These are phyloP conservation scores for Jatropha curcas DNA, from an alignment of 345 rosid genomes.

Conservation along the genomic window DNA sequence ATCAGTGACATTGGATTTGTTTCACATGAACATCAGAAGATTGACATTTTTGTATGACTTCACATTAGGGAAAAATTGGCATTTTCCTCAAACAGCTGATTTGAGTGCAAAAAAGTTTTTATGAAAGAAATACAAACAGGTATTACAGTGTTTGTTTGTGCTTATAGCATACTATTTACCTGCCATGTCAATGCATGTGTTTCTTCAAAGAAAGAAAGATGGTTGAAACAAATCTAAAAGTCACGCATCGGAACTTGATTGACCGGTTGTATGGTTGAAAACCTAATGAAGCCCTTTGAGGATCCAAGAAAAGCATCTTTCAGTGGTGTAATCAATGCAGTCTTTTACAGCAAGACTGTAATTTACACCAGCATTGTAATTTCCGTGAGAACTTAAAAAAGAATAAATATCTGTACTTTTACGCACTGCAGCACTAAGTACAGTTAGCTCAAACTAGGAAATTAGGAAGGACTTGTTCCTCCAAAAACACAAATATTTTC, in stretches of 20 bases:
- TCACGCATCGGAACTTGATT: background rate
- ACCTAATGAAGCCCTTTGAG: background rate
- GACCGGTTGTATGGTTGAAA: background rate
- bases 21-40: too few species aligned
- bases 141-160: too few species aligned
- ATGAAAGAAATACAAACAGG: too few species aligned
- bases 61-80: too few species aligned
- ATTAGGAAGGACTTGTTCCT: slow-evolving; percentile 9
- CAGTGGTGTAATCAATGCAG: slow-evolving; percentile 1
- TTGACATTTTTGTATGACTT: too few species aligned
- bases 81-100: too few species aligned
- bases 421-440: slow-evolving; percentile 10
- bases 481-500: slow-evolving; percentile 7
- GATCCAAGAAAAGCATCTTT: background rate
- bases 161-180: too few species aligned
- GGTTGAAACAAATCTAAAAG: too few species aligned
- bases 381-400: background rate
- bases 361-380: slow-evolving; percentile 18
- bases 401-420: background rate
- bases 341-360: slow-evolving; percentile 19
- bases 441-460: slow-evolving; percentile 13
- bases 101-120: too few species aligned
- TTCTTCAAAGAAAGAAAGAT: too few species aligned
- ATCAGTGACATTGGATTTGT: too few species aligned
- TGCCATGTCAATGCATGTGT: too few species aligned